Percentiles rank a stretch among this genome's conserved stretches.
These are phyloP conservation scores for Penicillium coffeae DNA, from an alignment of 495 filamentous ascomycete genomes.

Conservation along the genomic window DNA sequence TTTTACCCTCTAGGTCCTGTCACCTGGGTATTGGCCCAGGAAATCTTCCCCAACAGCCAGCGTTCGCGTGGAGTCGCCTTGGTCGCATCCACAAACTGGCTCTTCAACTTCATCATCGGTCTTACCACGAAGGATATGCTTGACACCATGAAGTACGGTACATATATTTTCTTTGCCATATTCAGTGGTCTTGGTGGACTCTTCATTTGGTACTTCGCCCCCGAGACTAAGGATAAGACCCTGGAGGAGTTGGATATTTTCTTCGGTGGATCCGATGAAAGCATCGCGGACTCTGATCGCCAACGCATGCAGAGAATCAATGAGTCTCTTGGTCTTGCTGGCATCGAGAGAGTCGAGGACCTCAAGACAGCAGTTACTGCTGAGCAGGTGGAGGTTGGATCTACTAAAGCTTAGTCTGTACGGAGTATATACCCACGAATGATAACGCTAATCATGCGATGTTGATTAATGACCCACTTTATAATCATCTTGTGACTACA, in stretches of 20 bases:
- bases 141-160: constrained; percentile 35
- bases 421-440: neutral
- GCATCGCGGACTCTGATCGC: constrained; percentile 5
- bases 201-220: constrained; percentile 50
- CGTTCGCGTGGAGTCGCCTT: constrained; percentile 39
- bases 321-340: constrained; percentile 9
- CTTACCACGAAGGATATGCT: constrained; percentile 41
- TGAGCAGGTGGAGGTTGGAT: constrained; percentile 9
- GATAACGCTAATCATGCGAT: no score
- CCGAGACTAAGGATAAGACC: constrained; percentile 56
- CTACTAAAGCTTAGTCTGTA: neutral
- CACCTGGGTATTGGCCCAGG: constrained; percentile 37
- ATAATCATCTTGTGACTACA: no score
- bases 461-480: no score
- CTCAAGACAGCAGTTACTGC: constrained; percentile 14
- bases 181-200: constrained; percentile 46
- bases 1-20: constrained; percentile 24
- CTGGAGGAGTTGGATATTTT: constrained; percentile 9
- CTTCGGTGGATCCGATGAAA: constrained; percentile 18
- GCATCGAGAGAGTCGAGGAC: constrained; percentile 27
- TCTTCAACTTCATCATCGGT: constrained; percentile 44
- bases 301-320: constrained; percentile 6
- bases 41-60: constrained; percentile 41
- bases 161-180: constrained; percentile 43
- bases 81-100: constrained; percentile 40